Evolutionary conservation across 345 rosid genomes (phyloP), one percentile per base, ranked within the genome.

Genomic region (Gossypium herbaceum): DNA sequence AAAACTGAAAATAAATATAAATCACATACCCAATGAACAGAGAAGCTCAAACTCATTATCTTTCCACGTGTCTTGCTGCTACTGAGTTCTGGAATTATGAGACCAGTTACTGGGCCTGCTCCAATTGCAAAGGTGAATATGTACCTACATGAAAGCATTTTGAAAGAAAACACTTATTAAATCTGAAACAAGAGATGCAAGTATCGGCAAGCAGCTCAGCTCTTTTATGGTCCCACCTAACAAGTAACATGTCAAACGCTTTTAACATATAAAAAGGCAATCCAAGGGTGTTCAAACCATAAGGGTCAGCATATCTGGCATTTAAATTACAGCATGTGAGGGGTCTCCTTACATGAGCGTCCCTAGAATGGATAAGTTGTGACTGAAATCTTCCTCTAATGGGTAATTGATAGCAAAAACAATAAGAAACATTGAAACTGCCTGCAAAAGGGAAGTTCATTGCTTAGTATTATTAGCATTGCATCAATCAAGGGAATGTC

Each of bases 101-200:
- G 82, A 80, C 90, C 92, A 17, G 94, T 89, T 47, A 86, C 92
- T 39, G 97, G 95, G 57, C 94, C 97, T 70, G 97, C 86, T 79
- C 95, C 95, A 78, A 83, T 39, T 7, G 95, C 90, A 82, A 90
- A 90, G 66, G 85, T 72, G 71, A 90, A 90, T 25, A 90, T 88
- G 80, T 89, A 90, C 84, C 93, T 92, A 68, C 19, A 51, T 60
- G 66, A 77, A 47, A 45, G 68, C 71, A 68, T 55, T 22, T 73
- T 25, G 61, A 13, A 20, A 74, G 63, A 64, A 63, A 65, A 66
- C 17, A 29, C 52, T 12, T 20, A 22, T 5, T 44, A 20, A 44
- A 66, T 47, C 34, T 20, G 54, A 66, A 66, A 66, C 5, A 66
- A 44, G 54, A 11, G 71, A 66, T 66, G 71, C 54, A 44, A 64